phyloP scores from a whole-genome alignment of 2,329 filamentous ascomycete genomes.

The Xylariomycetidae sp. region DNA sequence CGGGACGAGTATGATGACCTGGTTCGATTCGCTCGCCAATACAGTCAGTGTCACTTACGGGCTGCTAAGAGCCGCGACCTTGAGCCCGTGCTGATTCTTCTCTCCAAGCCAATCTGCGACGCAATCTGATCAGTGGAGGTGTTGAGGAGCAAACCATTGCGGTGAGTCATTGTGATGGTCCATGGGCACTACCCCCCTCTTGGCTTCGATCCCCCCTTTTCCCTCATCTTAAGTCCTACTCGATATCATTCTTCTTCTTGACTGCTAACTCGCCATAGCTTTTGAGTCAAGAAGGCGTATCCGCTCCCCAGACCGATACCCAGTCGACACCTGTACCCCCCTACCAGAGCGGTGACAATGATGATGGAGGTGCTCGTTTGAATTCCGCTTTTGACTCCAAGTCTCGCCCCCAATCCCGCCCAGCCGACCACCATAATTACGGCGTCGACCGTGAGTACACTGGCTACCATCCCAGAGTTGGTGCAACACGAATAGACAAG shows the following conservation, averaged over 20 bases:
- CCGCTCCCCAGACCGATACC: slow-evolving; percentile 5
- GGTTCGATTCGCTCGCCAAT: slow-evolving; percentile 46
- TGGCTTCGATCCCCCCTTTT: no score
- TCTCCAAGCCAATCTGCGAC: slow-evolving; percentile 37
- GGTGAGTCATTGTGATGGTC: no score
- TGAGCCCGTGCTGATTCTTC: slow-evolving; percentile 12
- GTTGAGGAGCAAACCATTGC: slow-evolving; percentile 41
- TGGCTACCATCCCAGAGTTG: no score
- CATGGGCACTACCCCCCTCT: no score
- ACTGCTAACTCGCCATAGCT: slow-evolving; percentile 9
- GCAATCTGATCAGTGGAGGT: slow-evolving; percentile 46
- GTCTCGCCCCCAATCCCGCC: slow-evolving; percentile 3
- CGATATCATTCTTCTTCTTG: no score
- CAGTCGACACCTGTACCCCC: slow-evolving; percentile 3
- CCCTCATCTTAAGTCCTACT: no score
- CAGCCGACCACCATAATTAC: slow-evolving; percentile 4
- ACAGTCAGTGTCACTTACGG: slow-evolving; percentile 38
- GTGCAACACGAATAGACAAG: not conserved
- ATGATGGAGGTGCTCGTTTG: slow-evolving; percentile 5
- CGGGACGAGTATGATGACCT: slow-evolving; percentile 59
- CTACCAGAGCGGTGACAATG: slow-evolving; percentile 7
- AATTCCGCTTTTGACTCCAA: slow-evolving; percentile 2
- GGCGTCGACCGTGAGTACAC: no score
- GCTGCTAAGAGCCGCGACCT: no score
- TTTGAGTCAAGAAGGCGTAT: slow-evolving; percentile 14